These are phyloP conservation scores for Capsicum baccatum DNA, from an alignment of 257 asterid species.

Conservation along the genomic window DNA sequence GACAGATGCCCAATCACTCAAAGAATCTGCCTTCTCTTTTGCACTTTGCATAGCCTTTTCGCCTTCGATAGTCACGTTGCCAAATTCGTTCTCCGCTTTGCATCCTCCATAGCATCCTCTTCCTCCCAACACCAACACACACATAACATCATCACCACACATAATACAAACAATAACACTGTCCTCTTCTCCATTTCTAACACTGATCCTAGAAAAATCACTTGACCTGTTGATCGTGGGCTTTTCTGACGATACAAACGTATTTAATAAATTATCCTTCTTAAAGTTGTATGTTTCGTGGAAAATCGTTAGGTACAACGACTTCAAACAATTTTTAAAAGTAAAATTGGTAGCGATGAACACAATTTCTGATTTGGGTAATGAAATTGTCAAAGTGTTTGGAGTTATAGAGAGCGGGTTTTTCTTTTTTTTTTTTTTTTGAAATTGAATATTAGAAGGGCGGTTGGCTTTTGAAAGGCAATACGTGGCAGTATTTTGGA, in stretches of 20 bases:
- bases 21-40: slow-evolving; percentile 42
- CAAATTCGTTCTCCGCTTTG: slow-evolving; percentile 17
- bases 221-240: no score
- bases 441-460: not conserved
- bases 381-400: not conserved
- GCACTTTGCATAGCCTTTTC: slow-evolving; percentile 29
- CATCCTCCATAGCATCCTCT: slow-evolving; percentile 30
- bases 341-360: no score
- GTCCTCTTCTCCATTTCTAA: slow-evolving; percentile 31
- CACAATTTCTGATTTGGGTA: not conserved
- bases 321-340: not conserved
- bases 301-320: no score
- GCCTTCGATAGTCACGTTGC: slow-evolving; percentile 20
- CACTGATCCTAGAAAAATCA: not conserved
- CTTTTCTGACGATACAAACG: no score
- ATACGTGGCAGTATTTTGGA: not conserved
- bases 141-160: slow-evolving; percentile 21
- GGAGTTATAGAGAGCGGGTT: not conserved
- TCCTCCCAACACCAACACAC: slow-evolving; percentile 32
- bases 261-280: no score
- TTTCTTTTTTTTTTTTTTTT: no score
- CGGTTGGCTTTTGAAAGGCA: not conserved
- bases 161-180: slow-evolving; percentile 29
- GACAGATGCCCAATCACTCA: slow-evolving; percentile 56
- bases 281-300: no score